Evolutionary conservation across 2,329 filamentous ascomycete species (phyloP), one percentile per base, ranked within the genome.

Genomic region (Cladosporium sp.): DNA sequence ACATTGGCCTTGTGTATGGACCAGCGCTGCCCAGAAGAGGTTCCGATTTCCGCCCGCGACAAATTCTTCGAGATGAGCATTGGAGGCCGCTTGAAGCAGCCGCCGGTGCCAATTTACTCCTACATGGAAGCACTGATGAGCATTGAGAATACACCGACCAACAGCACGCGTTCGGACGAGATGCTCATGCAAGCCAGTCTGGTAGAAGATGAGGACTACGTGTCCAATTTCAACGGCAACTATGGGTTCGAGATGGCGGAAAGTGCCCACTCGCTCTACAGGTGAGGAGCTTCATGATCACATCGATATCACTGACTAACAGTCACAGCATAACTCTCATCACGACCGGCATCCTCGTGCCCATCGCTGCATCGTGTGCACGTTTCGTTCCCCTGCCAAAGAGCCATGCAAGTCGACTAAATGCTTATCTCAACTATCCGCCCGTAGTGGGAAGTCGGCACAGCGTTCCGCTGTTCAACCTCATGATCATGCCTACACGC

Each of bases 151-250:
- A 58, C 68, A 19, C 67, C 66, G 4, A 64, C 61, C 10, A 49
- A 47, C 9, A 59, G 53, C 6, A 54, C 61, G 5, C 51, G 58
- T 1, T 9, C 32, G 0, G 50, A 53, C 3, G 58, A 63, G 52
- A 66, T 68, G 61, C 64, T 74, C 17, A 70, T 68, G 47, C 44
- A 40, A 5, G 71, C 70, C 10, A 70, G 65, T 12, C 58, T 73
- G 35, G 70, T 73, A 13, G 65, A 66, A 42, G 56, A 58, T 12
- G 54, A 66, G 3, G 56, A 62, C 3, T 74, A 70, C 19, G 48
- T 66, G 35, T 60, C 63, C n/a, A 67, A 67, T 34, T 60, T 63
- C 22, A 64, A 66, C 3, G 70, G 62, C 1, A 50, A 70, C 15
- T 50, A 61, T 24, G 64, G 66, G 20, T 73, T 73, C 55, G 65